A percentile compares a stretch with the other conserved stretches of the same genome.
Conservation (phyloP, 1,139 yeast species). For the Magnusiomyces paraingens region DNA sequence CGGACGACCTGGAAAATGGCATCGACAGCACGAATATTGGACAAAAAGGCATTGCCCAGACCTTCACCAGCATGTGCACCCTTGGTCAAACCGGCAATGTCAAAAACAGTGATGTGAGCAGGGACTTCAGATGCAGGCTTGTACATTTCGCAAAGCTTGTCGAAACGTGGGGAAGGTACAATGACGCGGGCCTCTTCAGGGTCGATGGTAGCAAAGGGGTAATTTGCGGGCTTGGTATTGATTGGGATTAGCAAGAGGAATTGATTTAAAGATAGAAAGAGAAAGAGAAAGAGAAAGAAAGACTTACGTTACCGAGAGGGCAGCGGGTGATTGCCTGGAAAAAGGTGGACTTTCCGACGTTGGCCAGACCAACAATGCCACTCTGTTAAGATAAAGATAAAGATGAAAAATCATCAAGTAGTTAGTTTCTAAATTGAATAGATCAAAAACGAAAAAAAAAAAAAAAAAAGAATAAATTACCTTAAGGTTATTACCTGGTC, state of each 20-base stretch:
- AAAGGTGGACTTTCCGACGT: constrained; percentile 86
- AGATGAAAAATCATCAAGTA: neutral
- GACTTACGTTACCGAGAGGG: constrained; percentile 68
- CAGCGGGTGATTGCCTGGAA: constrained; percentile 74
- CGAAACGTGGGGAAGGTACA: constrained; percentile 91
- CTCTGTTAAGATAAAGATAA: constrained; percentile 35
- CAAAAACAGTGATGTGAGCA: constrained; percentile 88
- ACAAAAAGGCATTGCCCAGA: constrained; percentile 94
- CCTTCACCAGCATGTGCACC: constrained; percentile 99
- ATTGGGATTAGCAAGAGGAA: neutral
- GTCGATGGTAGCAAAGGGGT: constrained; percentile 97
- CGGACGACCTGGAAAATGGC: constrained; percentile 97
- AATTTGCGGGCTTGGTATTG: constrained; percentile 66
- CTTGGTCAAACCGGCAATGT: constrained; percentile 96
- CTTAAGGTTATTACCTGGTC: constrained; percentile 75
- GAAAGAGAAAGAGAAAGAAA: neutral
- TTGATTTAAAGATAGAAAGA: neutral
- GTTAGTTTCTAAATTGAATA: neutral
- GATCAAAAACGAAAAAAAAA: neutral
- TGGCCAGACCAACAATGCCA: constrained; percentile 96
- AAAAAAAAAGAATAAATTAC: constrained; percentile 9
- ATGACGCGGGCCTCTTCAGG: constrained; percentile 98
- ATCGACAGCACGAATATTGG: constrained; percentile 97
- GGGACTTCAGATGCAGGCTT: constrained; percentile 86
- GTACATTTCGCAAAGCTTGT: constrained; percentile 62